phyloP scores from a whole-genome alignment of 2,329 filamentous ascomycete genomes.

The Colletotrichum agaves region DNA sequence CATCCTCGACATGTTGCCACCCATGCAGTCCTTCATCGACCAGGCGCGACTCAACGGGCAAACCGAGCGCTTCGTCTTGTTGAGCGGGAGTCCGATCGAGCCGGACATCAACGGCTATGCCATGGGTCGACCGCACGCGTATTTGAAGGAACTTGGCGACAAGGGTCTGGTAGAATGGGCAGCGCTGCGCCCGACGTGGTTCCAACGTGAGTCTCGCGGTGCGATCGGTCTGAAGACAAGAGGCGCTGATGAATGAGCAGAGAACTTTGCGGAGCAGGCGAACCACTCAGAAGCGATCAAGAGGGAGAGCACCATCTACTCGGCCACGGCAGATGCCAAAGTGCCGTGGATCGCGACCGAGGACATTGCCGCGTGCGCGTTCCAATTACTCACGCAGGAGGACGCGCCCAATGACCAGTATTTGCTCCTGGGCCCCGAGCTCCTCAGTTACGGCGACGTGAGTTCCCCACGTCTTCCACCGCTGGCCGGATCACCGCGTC shows the following conservation, averaged over 20 bases:
- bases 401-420: conserved; percentile 54
- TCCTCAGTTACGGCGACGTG: conserved; percentile 50
- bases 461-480: background rate
- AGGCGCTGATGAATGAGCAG: conserved; percentile 41
- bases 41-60: conserved; percentile 47
- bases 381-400: conserved; percentile 50
- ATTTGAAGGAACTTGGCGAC: conserved; percentile 50
- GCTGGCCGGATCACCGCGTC: background rate
- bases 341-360: conserved; percentile 58
- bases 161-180: conserved; percentile 52
- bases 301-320: conserved; percentile 53
- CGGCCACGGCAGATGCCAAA: conserved; percentile 54
- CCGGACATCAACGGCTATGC: conserved; percentile 49
- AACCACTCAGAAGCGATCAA: conserved; percentile 46
- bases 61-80: conserved; percentile 56
- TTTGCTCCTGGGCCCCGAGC: conserved; percentile 49
- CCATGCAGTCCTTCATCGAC: conserved; percentile 55
- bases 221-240: background rate
- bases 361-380: conserved; percentile 59
- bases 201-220: conserved; percentile 51
- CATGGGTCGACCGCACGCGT: conserved; percentile 51
- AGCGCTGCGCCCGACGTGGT: conserved; percentile 59
- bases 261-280: conserved; percentile 54
- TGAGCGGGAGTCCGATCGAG: conserved; percentile 48
- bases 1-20: conserved; percentile 44